Percentiles rank a stretch among this genome's conserved stretches.
Conservation (phyloP, 2,329 filamentous ascomycete genomes). For the Penicillium sp. region DNA sequence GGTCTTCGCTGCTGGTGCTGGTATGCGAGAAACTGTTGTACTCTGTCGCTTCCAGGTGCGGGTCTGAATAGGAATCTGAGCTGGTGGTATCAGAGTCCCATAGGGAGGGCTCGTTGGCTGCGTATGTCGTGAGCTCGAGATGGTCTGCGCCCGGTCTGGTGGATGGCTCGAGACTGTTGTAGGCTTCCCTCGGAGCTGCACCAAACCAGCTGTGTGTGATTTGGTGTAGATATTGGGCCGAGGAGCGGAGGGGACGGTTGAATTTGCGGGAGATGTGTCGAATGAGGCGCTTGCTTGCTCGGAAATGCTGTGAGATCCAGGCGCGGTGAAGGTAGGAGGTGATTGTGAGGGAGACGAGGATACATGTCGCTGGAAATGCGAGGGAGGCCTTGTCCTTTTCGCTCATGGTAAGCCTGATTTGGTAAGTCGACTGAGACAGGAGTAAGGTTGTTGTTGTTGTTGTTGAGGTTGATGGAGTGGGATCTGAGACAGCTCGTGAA, state of each 20-base stretch:
- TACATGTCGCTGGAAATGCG: constrained; percentile 15
- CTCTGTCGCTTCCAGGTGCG: no score
- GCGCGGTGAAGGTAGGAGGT: constrained; percentile 11
- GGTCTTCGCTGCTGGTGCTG: not conserved
- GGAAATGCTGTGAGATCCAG: not conserved
- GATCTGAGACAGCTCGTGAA: not conserved
- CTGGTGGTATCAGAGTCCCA: not conserved
- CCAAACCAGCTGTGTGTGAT: not conserved
- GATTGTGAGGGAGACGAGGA: constrained; percentile 22
- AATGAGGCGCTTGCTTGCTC: not conserved
- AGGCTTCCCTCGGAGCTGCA: not conserved
- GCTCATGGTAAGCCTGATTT: not conserved
- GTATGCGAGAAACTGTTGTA: not conserved
- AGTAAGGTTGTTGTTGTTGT: no score
- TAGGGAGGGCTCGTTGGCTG: not conserved
- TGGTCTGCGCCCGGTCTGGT: not conserved
- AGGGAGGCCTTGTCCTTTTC: constrained; percentile 8
- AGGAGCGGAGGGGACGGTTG: not conserved
- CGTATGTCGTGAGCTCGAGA: not conserved
- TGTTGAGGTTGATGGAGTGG: not conserved
- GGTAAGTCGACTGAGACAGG: not conserved
- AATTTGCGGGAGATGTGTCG: not conserved
- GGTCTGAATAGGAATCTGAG: not conserved
- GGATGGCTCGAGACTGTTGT: not conserved
- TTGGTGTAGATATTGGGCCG: not conserved